phyloP scores from a whole-genome alignment of 2,329 filamentous ascomycete genomes.

The Cercospora sp. region DNA sequence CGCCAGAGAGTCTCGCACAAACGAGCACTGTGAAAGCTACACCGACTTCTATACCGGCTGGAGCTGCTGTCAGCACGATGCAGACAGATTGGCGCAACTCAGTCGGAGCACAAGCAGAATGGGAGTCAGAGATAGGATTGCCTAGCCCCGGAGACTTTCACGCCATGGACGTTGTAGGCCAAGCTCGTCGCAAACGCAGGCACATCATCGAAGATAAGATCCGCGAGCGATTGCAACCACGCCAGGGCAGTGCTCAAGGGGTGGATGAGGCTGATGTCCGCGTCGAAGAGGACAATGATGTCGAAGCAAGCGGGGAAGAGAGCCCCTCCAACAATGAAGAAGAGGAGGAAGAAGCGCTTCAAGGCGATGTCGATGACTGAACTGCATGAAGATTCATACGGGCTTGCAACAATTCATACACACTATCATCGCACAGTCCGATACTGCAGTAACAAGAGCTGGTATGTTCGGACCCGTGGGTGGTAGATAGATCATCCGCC shows the following conservation, averaged over 20 bases:
- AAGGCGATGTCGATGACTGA: not conserved
- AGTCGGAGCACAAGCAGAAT: not conserved
- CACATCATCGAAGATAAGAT: not conserved
- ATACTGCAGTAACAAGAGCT: not conserved
- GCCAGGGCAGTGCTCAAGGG: not conserved
- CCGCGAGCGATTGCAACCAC: not conserved
- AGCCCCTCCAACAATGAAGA: not conserved
- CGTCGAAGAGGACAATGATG: not conserved
- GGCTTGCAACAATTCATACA: not conserved
- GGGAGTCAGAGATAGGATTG: not conserved
- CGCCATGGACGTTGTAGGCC: not conserved
- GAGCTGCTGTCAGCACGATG: too few species aligned
- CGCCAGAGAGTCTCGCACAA: not conserved
- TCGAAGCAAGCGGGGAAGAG: not conserved
- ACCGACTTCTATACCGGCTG: not conserved
- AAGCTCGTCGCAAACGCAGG: constrained; percentile 1
- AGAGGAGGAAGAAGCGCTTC: not conserved
- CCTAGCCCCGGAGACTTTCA: not conserved
- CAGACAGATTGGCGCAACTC: not conserved
- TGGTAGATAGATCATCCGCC: not conserved
- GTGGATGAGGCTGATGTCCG: not conserved
- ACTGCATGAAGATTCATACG: not conserved
- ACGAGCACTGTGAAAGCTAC: not conserved
- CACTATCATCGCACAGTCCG: not conserved
- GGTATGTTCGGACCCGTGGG: not conserved